Evolutionary conservation across 495 filamentous ascomycete species (phyloP).

Genomic region (Hypoxylon fragiforme): DNA sequence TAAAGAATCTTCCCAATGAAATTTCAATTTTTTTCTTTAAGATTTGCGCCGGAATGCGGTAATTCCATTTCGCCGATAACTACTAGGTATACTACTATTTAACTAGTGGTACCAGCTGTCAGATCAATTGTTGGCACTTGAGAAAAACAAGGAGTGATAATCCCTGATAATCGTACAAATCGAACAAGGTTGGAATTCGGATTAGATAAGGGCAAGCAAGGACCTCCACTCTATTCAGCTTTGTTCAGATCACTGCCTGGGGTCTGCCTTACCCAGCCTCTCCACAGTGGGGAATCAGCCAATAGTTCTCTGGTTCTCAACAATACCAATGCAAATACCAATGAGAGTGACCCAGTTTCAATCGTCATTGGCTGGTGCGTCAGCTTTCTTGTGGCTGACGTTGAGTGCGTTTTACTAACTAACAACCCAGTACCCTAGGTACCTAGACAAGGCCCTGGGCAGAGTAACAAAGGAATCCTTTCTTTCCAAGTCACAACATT

Average conservation of each 20-base stretch:
- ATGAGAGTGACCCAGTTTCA: constrained; percentile 16
- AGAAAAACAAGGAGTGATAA: no score
- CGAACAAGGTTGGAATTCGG: no score
- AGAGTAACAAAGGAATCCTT: no score
- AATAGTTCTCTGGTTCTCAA: constrained; percentile 14
- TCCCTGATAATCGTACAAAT: no score
- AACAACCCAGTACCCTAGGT: no score
- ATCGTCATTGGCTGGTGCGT: constrained; percentile 19
- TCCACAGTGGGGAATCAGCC: constrained; percentile 12
- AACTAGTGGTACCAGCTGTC: not conserved
- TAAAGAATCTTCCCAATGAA: constrained; percentile 20
- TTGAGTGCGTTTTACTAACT: no score
- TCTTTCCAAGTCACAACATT: no score
- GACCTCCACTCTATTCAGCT: constrained; percentile 3
- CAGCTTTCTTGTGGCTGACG: constrained; percentile 27
- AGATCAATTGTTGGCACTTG: not conserved
- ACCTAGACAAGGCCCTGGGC: no score
- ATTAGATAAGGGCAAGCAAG: no score
- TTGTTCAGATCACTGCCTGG: not conserved
- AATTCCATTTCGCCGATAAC: constrained; percentile 19
- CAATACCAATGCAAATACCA: not conserved
- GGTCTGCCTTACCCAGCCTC: constrained; percentile 18
- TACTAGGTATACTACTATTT: no score
- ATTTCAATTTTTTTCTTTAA: no score
- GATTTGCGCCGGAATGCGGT: constrained; percentile 24